Percentiles rank a stretch among this genome's conserved stretches.
phyloP scores from a whole-genome alignment of 176 grass and related monocot genomes.

The Panicum miliaceum region DNA sequence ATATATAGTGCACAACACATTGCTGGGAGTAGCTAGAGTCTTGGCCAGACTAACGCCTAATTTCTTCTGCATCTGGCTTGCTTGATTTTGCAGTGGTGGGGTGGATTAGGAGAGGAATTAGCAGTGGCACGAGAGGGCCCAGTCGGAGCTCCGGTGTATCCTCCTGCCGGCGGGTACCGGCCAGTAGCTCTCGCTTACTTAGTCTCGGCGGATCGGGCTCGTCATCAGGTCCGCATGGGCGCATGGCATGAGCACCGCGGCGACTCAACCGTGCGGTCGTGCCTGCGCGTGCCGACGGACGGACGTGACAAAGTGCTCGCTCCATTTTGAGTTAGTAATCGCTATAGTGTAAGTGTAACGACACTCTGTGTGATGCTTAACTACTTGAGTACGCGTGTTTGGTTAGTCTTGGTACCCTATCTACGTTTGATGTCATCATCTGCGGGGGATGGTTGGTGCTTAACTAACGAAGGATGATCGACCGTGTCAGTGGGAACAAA shows the following conservation, averaged over 20 bases:
- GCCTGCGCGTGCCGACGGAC: background rate
- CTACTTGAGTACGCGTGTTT: background rate
- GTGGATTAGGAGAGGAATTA: slow-evolving; percentile 38
- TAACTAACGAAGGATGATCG: no score
- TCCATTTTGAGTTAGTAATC: background rate
- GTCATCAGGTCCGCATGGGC: background rate
- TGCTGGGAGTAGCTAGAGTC: background rate
- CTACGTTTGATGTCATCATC: background rate
- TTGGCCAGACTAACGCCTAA: background rate
- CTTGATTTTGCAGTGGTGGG: slow-evolving; percentile 28
- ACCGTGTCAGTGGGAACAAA: no score
- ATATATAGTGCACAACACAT: background rate
- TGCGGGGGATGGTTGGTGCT: no score
- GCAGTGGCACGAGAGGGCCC: slow-evolving; percentile 22
- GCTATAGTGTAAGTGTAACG: slow-evolving; percentile 23
- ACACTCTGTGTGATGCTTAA: background rate
- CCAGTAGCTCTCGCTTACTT: slow-evolving; percentile 30
- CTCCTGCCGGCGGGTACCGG: background rate
- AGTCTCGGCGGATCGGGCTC: background rate
- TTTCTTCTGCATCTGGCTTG: background rate
- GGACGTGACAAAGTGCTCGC: background rate
- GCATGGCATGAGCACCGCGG: background rate
- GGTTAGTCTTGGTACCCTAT: background rate
- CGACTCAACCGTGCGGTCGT: background rate
- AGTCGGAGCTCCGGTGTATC: background rate